Percentiles rank a stretch among this genome's conserved stretches.
phyloP scores from a whole-genome alignment of 129 eudicot genomes.

The Tanacetum coccineum region DNA sequence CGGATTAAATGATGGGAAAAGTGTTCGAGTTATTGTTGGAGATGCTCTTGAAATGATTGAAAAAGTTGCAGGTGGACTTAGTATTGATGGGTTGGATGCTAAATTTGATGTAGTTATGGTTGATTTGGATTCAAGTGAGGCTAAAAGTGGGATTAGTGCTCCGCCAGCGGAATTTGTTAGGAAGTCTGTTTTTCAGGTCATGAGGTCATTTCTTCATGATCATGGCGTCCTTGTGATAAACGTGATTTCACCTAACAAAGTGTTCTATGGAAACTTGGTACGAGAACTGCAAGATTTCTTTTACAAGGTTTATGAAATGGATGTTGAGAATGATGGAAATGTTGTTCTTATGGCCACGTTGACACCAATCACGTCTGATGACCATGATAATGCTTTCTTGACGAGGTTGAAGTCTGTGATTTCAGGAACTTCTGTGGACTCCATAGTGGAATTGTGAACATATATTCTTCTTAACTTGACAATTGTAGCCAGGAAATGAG shows the following conservation, averaged over 20 bases:
- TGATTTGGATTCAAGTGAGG: slow-evolving; percentile 91
- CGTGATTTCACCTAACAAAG: slow-evolving; percentile 44
- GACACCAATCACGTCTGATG: slow-evolving; percentile 26
- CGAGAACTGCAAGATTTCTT: slow-evolving; percentile 45
- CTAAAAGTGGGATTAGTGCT: slow-evolving; percentile 48
- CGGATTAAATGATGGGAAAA: slow-evolving; percentile 44
- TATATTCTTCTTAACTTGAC: neutral
- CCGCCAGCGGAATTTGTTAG: slow-evolving; percentile 70
- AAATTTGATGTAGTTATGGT: slow-evolving; percentile 78
- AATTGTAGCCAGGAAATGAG: neutral
- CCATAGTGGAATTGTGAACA: slow-evolving; percentile 45
- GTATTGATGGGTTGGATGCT: slow-evolving; percentile 18
- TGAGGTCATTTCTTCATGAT: slow-evolving; percentile 39
- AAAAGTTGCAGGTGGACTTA: slow-evolving; percentile 11
- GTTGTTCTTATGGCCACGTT: slow-evolving; percentile 66
- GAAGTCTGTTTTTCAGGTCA: slow-evolving; percentile 42
- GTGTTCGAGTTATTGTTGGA: slow-evolving; percentile 39
- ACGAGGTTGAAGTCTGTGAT: slow-evolving; percentile 46
- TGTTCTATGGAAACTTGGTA: slow-evolving; percentile 41
- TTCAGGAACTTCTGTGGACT: slow-evolving; percentile 38
- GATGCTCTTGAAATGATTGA: slow-evolving; percentile 54
- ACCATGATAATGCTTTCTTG: slow-evolving; percentile 24
- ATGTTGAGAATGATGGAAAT: slow-evolving; percentile 69
- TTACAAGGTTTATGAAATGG: slow-evolving; percentile 55
- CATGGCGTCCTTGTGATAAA: slow-evolving; percentile 67